phyloP scores from a whole-genome alignment of 305 asterid genomes.

The Solanum hybrid region DNA sequence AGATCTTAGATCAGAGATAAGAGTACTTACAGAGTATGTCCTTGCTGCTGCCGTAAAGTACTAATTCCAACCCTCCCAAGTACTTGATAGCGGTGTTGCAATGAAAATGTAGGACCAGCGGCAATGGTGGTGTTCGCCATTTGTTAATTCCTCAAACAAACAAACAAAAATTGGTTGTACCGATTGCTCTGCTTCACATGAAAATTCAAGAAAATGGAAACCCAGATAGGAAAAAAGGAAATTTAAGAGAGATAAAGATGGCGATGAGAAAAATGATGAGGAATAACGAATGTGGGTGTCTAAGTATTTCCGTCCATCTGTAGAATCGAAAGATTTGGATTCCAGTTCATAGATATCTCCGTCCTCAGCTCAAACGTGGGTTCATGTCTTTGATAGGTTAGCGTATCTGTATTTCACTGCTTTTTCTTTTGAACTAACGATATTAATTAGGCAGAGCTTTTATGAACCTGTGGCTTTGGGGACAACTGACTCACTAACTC shows the following conservation, averaged over 20 bases:
- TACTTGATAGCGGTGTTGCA: neutral
- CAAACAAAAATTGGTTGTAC: neutral
- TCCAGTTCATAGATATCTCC: neutral
- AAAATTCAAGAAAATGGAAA: neutral
- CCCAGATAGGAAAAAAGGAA: neutral
- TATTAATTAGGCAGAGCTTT: neutral
- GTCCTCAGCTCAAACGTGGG: neutral
- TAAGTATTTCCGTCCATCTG: neutral
- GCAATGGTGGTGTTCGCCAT: neutral
- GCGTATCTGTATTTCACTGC: neutral
- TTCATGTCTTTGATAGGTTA: neutral
- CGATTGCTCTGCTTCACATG: neutral
- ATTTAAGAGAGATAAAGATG: neutral
- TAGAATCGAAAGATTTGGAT: neutral
- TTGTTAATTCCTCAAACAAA: neutral
- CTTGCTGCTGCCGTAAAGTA: neutral
- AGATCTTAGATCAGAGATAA: neutral
- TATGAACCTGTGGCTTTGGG: neutral
- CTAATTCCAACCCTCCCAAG: neutral
- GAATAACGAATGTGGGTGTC: neutral
- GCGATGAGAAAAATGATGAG: neutral
- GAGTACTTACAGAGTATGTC: neutral
- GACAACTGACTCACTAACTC: neutral
- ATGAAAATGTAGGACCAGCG: neutral
- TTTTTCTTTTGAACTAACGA: neutral